Conservation (phyloP, 2,329 filamentous ascomycete species). For the Leptoxyphium fumago region DNA sequence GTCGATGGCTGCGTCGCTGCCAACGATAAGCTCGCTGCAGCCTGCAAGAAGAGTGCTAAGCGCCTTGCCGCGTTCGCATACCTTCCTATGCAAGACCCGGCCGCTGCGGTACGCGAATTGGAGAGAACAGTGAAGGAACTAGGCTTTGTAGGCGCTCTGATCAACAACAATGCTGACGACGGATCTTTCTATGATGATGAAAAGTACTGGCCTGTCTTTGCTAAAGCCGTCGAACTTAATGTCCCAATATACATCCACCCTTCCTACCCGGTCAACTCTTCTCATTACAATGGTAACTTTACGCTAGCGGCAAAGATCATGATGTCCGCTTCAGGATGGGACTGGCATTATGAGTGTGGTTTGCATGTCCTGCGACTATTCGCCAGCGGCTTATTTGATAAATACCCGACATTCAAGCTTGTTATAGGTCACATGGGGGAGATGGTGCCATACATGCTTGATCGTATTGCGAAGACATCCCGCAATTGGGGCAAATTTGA, state of each 20-base stretch:
- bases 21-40: constrained; percentile 20
- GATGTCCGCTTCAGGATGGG: constrained; percentile 44
- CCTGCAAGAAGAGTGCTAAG: constrained; percentile 12
- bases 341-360: constrained; percentile 41
- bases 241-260: constrained; percentile 53
- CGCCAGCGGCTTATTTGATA: constrained; percentile 40
- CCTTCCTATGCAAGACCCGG: constrained; percentile 35
- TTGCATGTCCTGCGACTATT: constrained; percentile 37
- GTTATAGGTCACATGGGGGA: constrained; percentile 44
- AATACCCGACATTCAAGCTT: constrained; percentile 38
- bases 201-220: constrained; percentile 49
- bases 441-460: constrained; percentile 42
- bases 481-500: constrained; percentile 21
- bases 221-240: constrained; percentile 41
- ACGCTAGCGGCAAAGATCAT: constrained; percentile 44
- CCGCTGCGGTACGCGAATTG: constrained; percentile 36
- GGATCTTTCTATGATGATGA: constrained; percentile 50
- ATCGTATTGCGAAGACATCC: constrained; percentile 26
- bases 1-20: constrained; percentile 16
- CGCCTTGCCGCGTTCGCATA: constrained; percentile 22
- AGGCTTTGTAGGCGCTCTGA: constrained; percentile 22
- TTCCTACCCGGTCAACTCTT: constrained; percentile 29
- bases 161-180: constrained; percentile 27
- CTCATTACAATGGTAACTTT: constrained; percentile 40
- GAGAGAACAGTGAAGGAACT: constrained; percentile 37